These are phyloP conservation scores for Ustulina deusta DNA, from an alignment of 2,329 filamentous ascomycete species.

Conservation along the genomic window DNA sequence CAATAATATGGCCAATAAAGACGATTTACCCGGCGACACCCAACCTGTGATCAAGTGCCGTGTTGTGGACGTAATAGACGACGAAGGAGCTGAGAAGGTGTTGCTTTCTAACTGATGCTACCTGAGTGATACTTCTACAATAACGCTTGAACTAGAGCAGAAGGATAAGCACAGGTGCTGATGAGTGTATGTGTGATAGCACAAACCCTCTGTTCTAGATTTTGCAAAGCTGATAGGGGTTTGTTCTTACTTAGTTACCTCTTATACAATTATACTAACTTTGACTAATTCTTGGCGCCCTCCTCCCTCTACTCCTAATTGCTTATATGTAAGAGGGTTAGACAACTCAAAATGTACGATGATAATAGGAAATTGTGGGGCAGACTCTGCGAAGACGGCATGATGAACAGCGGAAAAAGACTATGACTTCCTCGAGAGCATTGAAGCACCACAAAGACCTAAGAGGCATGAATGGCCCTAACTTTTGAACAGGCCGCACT, in stretches of 20 bases:
- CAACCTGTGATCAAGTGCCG: not conserved
- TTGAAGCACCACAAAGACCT: not conserved
- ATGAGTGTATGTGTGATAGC: constrained; percentile 5
- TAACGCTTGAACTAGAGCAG: constrained; percentile 7
- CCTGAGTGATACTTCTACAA: not conserved
- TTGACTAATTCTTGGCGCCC: constrained; percentile 6
- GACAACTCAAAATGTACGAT: not conserved
- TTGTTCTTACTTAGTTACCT: constrained; percentile 7
- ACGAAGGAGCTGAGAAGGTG: not conserved
- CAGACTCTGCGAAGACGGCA: not conserved
- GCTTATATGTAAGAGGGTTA: not conserved
- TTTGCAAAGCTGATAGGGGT: not conserved
- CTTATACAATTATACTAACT: not conserved
- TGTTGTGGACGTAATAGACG: constrained; percentile 3
- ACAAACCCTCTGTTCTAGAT: no score
- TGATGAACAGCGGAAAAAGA: not conserved
- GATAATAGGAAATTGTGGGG: not conserved
- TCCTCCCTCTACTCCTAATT: constrained; percentile 6
- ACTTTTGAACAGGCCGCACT: no score
- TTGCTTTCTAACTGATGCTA: constrained; percentile 10
- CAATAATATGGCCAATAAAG: not conserved
- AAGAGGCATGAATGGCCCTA: constrained; percentile 5
- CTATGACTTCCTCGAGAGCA: not conserved
- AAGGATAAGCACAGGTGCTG: constrained; percentile 6
- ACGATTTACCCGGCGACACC: not conserved